Base-by-base conservation (phyloP, 169 alveolate species). In the Plasmodium falciparum region DNA sequence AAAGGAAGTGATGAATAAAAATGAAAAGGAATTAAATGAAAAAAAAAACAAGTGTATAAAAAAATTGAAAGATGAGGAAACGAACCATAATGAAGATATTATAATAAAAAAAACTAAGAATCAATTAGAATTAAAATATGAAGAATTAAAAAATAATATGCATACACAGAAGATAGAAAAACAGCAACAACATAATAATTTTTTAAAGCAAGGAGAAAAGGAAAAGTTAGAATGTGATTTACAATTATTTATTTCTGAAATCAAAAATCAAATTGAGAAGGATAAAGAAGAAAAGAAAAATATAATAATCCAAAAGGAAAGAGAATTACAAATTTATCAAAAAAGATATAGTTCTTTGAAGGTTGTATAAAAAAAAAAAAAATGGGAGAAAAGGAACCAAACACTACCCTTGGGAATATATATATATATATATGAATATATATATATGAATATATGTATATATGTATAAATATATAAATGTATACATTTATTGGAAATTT, bases 141-240 rank as follows among this genome's bases (percentile, higher is more conserved):
- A 80, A 54, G 49, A 80, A 47, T 49, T 80, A 13, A 61, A 20
- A 3, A 80, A 80, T 33, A 66, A 71, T 1, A 20, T 80, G 58
- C 73, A 71, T 12, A 50, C 56, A 9, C 90, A 80, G 6, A 7
- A 67, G 8, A 80, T 67, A 50, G 69, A 24, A 13, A 80, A 80
- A 59, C 90, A 80, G 22, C 52, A 54, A 54, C 83, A 80, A 26
- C 90, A 80, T 20, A 80, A 80, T 62, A 80, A 67, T 67, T 67
- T 80, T 80, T 47, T 80, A 54, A 80, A 80, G 49, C 80, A 80
- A 45, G 90, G 90, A 26, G 90, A 80, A 54, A 43, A 66, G 61
- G 90, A 80, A 80, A 80, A 80, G 24, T 29, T 80, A 26, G 90
- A 80, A 52, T 67, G 52, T 26, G 52, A 80, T 26, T 80, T 67